Conservation (phyloP, 345 rosid genomes). For the Gossypium australe region DNA sequence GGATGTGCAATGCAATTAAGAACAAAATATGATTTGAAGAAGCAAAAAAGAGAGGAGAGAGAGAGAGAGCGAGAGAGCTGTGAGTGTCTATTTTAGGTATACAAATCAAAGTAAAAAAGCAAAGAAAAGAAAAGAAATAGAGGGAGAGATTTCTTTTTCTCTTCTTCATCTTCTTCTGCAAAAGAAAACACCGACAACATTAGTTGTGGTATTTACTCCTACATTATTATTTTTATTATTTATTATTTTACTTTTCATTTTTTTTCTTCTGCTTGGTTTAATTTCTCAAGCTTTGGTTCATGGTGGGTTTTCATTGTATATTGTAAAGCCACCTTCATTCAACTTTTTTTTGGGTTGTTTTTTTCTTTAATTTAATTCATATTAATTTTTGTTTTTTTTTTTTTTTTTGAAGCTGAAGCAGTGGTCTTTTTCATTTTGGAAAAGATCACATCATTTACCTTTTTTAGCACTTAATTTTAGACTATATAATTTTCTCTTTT, state of each 20-base stretch:
- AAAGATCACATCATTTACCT: too few species aligned
- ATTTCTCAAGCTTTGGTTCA: neutral
- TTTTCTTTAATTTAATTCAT: too few species aligned
- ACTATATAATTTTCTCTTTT: neutral
- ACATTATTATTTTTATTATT: neutral
- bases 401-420: neutral
- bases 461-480: neutral
- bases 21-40: constrained; percentile 38
- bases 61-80: neutral
- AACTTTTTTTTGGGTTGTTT: too few species aligned
- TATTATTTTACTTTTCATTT: neutral
- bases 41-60: constrained; percentile 4
- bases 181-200: constrained; percentile 20
- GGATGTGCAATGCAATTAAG: neutral
- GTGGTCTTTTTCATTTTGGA: neutral
- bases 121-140: constrained; percentile 11
- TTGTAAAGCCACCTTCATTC: neutral
- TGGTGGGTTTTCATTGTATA: neutral
- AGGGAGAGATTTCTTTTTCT: constrained; percentile 3
- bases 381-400: neutral
- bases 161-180: neutral
- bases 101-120: constrained; percentile 18
- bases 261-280: neutral
- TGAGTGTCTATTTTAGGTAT: constrained; percentile 10
- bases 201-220: constrained; percentile 17